Conservation (phyloP, 2,329 filamentous ascomycete species). For the Neobulgaria alba region DNA sequence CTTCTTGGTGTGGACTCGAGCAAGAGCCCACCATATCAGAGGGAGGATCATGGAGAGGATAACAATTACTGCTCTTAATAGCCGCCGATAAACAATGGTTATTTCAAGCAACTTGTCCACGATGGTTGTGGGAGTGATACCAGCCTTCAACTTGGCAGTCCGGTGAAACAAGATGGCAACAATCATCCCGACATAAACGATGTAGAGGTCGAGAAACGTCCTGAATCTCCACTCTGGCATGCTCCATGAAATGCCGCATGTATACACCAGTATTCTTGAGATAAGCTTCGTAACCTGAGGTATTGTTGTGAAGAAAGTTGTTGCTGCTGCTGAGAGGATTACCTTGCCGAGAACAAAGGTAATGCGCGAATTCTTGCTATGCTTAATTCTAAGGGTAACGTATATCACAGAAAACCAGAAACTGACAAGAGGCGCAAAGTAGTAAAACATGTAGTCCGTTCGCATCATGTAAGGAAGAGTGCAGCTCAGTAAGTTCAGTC, state of each 20-base stretch:
- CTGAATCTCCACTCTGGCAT: constrained; percentile 41
- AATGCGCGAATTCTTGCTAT: constrained; percentile 35
- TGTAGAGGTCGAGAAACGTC: constrained; percentile 43
- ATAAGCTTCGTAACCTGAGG: constrained; percentile 36
- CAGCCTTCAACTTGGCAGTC: constrained; percentile 20
- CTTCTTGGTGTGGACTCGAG: constrained; percentile 27
- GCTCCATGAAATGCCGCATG: constrained; percentile 41
- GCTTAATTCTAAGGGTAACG: constrained; percentile 38
- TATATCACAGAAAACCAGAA: constrained; percentile 57
- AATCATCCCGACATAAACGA: constrained; percentile 49
- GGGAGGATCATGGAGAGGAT: constrained; percentile 17
- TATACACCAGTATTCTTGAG: constrained; percentile 30
- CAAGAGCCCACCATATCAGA: constrained; percentile 17
- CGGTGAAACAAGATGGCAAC: constrained; percentile 35
- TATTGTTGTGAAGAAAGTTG: constrained; percentile 30
- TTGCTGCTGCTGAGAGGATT: constrained; percentile 34
- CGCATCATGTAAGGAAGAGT: constrained; percentile 46
- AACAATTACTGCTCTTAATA: constrained; percentile 11
- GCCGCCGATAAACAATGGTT: constrained; percentile 6
- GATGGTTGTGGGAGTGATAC: constrained; percentile 18
- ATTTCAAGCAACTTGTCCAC: constrained; percentile 14
- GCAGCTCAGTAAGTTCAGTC: constrained; percentile 47
- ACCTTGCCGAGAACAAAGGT: constrained; percentile 40
- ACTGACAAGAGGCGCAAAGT: constrained; percentile 48
- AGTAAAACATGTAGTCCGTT: constrained; percentile 48